Conservation (phyloP, 2,329 filamentous ascomycete genomes). For the Trichoderma brevicompactum region DNA sequence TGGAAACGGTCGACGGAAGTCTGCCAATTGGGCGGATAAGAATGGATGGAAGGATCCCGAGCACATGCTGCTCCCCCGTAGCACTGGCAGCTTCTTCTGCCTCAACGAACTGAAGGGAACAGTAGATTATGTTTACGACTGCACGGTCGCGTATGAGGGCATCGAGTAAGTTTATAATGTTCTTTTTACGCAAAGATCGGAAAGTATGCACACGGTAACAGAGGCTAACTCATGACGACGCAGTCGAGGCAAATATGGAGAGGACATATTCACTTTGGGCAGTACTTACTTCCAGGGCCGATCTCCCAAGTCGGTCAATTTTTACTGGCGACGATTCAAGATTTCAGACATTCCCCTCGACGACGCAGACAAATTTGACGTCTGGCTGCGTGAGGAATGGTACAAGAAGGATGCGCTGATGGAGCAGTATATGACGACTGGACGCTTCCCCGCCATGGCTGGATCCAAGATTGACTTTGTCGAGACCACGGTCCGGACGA, state of each 20-base stretch:
- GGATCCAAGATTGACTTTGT: slow-evolving; percentile 53
- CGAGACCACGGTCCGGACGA: slow-evolving; percentile 62
- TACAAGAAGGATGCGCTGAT: slow-evolving; percentile 88
- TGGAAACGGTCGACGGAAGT: slow-evolving; percentile 69
- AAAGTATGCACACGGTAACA: not conserved
- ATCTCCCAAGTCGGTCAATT: slow-evolving; percentile 92
- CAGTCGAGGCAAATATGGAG: slow-evolving; percentile 81
- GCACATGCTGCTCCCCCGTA: slow-evolving; percentile 76
- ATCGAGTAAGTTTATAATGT: slow-evolving; percentile 84
- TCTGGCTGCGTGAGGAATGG: slow-evolving; percentile 87
- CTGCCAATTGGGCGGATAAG: slow-evolving; percentile 77
- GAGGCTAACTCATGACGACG: slow-evolving; percentile 20
- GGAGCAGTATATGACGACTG: slow-evolving; percentile 78
- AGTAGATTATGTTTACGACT: slow-evolving; percentile 86
- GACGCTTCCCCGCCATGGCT: slow-evolving; percentile 75
- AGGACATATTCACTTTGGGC: slow-evolving; percentile 83
- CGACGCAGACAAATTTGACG: slow-evolving; percentile 73
- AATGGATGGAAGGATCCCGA: slow-evolving; percentile 71
- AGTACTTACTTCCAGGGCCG: slow-evolving; percentile 89
- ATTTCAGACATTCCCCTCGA: slow-evolving; percentile 81
- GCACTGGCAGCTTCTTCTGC: slow-evolving; percentile 80
- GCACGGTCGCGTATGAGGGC: slow-evolving; percentile 94
- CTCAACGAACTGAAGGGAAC: slow-evolving; percentile 74
- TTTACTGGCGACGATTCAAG: slow-evolving; percentile 90
- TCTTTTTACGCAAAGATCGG: too few species aligned